phyloP scores from a whole-genome alignment of 2,329 filamentous ascomycete genomes.

The Coleophoma crateriformis region DNA sequence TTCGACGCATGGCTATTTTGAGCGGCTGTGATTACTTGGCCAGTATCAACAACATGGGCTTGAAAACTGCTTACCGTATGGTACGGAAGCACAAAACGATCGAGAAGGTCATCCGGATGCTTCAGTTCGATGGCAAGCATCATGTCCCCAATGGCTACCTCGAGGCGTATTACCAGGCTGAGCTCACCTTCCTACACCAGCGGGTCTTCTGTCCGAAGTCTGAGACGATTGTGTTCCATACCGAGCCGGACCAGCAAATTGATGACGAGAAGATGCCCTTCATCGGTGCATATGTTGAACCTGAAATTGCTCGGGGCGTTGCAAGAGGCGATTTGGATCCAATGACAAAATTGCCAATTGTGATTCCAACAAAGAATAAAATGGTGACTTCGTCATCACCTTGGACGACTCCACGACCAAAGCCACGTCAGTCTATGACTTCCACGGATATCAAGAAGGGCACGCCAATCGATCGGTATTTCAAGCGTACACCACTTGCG shows the following conservation, averaged over 20 bases:
- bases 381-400: conserved; percentile 12
- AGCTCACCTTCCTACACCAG: conserved; percentile 89
- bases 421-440: conserved; percentile 17
- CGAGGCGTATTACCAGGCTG: conserved; percentile 76
- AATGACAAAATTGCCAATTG: conserved; percentile 67
- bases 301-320: conserved; percentile 65
- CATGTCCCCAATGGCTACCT: conserved; percentile 77
- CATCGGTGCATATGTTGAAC: conserved; percentile 69
- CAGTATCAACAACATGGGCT: conserved; percentile 75
- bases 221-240: conserved; percentile 70
- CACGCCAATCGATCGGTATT: conserved; percentile 59
- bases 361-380: conserved; percentile 23
- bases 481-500: conserved; percentile 58
- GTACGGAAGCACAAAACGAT: conserved; percentile 85
- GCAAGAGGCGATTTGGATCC: conserved; percentile 82
- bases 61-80: conserved; percentile 90
- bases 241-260: conserved; percentile 55
- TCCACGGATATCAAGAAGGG: conserved; percentile 50
- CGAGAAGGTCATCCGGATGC: conserved; percentile 73
- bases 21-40: conserved; percentile 96
- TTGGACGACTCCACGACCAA: conserved; percentile 10
- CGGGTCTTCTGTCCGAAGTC: conserved; percentile 82
- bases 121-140: conserved; percentile 86
- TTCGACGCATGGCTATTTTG: conserved; percentile 91
- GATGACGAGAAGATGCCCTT: conserved; percentile 70